Evolutionary conservation across 495 filamentous ascomycete genomes (phyloP), one percentile per base, ranked within the genome.

Genomic region (Cenococcum geophilum): DNA sequence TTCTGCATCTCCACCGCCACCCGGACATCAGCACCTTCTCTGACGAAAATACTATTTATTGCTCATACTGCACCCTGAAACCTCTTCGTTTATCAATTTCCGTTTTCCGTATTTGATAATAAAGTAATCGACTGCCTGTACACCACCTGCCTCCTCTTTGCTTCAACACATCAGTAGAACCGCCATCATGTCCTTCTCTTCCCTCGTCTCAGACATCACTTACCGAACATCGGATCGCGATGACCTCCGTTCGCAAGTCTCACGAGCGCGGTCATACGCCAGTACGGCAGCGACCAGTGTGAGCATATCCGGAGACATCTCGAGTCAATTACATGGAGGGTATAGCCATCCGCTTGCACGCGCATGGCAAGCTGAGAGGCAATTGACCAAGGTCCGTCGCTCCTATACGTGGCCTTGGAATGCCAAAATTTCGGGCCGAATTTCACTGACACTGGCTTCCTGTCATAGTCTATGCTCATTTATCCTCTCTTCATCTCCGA

Each of bases 401-500:
- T n/a, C n/a, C n/a, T 22, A 4, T 11, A 34, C 34, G 27, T 23
- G 34, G 14, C 23, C 16, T 58, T 32, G 27, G 6, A 32, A 32
- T 6, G 27, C 27, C 27, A 32, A 32, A 32, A 50, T 47, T 9
- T 21, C 22, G 25, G 47, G 34, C 54, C 18, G 9, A 37, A 56
- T 36, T 25, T 11, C 1, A 23, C 58, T 36, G 34, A 51, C 49
- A 20, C 16, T 25, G 21, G 18, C 25, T 35, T 50, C 14, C 21
- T 22, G 21, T 45, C 16, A 3, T 65, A 96, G 92, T 91, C 91
- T 35, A 97, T 97, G 92, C 83, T 98, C 66, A 96, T 98, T 55
- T 96, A 95, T 74, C 93, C 93, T 1, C 81, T 98, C 47, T 98
- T 98, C 77, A 87, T 98, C 65, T 93, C 93, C 60, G 93, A 97